Percentiles rank a stretch among this genome's conserved stretches.
phyloP scores from a whole-genome alignment of 108 stramenopile species.

The Chaetoceros muelleri region DNA sequence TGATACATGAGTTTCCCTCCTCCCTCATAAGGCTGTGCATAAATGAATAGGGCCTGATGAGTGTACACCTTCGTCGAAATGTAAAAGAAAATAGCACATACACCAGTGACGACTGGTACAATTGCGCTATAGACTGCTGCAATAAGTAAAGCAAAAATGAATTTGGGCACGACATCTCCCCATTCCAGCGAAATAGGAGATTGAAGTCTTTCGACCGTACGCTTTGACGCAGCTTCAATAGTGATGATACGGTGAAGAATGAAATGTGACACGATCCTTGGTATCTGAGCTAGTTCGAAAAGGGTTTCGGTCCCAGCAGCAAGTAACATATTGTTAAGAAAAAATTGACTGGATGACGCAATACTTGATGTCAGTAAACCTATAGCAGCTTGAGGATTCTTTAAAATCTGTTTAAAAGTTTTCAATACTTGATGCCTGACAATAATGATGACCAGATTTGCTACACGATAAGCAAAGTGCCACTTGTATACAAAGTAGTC shows the following conservation, averaged over 20 bases:
- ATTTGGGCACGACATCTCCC: slow-evolving; percentile 13
- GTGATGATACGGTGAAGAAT: slow-evolving; percentile 1
- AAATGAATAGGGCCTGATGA: slow-evolving; percentile 38
- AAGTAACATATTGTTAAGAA: slow-evolving; percentile 7
- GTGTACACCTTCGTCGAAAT: slow-evolving; percentile 39
- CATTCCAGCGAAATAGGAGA: slow-evolving; percentile 7
- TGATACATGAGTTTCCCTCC: slow-evolving; percentile 44
- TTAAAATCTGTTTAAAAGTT: not conserved
- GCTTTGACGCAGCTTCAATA: slow-evolving; percentile 11
- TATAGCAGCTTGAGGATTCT: not conserved
- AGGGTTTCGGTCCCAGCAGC: slow-evolving; percentile 7
- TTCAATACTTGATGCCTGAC: not conserved
- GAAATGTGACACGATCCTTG: slow-evolving; percentile 1
- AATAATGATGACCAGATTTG: slow-evolving; percentile 10
- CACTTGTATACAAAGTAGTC: slow-evolving; percentile 14
- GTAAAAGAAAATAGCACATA: slow-evolving; percentile 40
- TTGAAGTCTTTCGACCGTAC: slow-evolving; percentile 6
- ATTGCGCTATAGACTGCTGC: slow-evolving; percentile 14
- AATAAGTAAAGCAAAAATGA: slow-evolving; percentile 14
- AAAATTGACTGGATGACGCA: slow-evolving; percentile 7
- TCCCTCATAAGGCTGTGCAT: slow-evolving; percentile 36
- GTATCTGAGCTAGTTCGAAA: slow-evolving; percentile 5
- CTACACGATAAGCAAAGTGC: slow-evolving; percentile 17
- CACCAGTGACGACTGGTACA: slow-evolving; percentile 11
- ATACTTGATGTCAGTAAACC: not conserved